Percentiles rank a stretch among this genome's conserved stretches.
phyloP scores from a whole-genome alignment of 495 filamentous ascomycete species.

The Neurospora tetraspora region DNA sequence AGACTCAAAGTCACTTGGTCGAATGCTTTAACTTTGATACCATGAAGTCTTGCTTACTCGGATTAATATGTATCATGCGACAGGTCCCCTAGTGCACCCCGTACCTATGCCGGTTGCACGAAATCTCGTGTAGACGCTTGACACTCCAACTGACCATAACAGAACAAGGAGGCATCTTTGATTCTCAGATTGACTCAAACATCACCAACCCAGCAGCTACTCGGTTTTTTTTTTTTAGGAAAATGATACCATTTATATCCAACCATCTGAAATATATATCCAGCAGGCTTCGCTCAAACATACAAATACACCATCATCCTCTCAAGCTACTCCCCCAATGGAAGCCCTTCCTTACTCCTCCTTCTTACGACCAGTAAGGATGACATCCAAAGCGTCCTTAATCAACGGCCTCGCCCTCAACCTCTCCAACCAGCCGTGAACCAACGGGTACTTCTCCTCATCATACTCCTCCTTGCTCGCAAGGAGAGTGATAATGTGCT shows the following conservation, averaged over 20 bases:
- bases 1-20: neutral
- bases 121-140: no score
- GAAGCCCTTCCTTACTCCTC: slow-evolving; percentile 48
- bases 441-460: slow-evolving; percentile 20
- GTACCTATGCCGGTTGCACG: no score
- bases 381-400: slow-evolving; percentile 26
- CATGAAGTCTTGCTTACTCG: neutral
- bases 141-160: neutral
- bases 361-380: slow-evolving; percentile 22
- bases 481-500: slow-evolving; percentile 14
- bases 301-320: neutral
- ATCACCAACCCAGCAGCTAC: neutral
- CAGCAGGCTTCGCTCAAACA: neutral
- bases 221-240: neutral
- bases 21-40: neutral
- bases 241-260: neutral
- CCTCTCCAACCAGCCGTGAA: slow-evolving; percentile 28
- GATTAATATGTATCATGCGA: neutral
- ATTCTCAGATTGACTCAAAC: neutral
- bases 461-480: slow-evolving; percentile 9
- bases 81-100: neutral
- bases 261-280: neutral
- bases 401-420: slow-evolving; percentile 27
- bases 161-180: neutral
- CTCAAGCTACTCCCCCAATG: neutral